Base-by-base conservation (phyloP, 495 filamentous ascomycete species). In the Aspergillus bridgeri region DNA sequence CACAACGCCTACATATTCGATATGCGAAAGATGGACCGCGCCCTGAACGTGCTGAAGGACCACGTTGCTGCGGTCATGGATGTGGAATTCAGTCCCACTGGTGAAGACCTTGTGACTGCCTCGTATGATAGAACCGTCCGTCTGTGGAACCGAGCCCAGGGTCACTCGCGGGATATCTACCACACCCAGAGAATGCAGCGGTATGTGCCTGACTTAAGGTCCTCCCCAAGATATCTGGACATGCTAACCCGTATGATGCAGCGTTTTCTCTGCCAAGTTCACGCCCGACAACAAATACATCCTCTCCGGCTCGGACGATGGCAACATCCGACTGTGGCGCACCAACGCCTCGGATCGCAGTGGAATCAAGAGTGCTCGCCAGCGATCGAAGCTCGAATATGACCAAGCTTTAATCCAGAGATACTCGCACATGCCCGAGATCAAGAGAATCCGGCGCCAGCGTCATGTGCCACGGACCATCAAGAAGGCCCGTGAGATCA, bases 401-500 rank as follows among this genome's bases (percentile, higher is more conserved):
- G 92, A 96, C 68, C 85, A 89, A 23, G 85, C 91, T 8, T 77
- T 99, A 46, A 82, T 87, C 65, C 82, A 93, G 67, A 75, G 94
- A 53, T 99, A 93, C 70, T 79, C 82, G 43, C 95, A 99, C 71
- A 95, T 99, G 90, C 95, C 95, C 43, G 92, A 99, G 76, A 91
- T 99, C 60, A 81, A 83, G 56, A 83, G 95, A 47, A 99, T 99
- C 71, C 83, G 84, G 62, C 80, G 92, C 27, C 95, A 99, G 71
- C 82, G 93, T 57, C 93, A 97, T 74, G 71, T 97, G 61, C 95
- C 95, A 21, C 91, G 92, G 81, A 82, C 87, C 63, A 85, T 99
- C 59, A 99, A 96, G 89, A 98, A 97, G 83, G 94, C 95, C 11
- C 86, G 83, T 49, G 93, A 96, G 75, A 99, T 99, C 69, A 99